Evolutionary conservation across 2,329 filamentous ascomycete genomes (phyloP).

Genomic region (Colletotrichum somersetense): DNA sequence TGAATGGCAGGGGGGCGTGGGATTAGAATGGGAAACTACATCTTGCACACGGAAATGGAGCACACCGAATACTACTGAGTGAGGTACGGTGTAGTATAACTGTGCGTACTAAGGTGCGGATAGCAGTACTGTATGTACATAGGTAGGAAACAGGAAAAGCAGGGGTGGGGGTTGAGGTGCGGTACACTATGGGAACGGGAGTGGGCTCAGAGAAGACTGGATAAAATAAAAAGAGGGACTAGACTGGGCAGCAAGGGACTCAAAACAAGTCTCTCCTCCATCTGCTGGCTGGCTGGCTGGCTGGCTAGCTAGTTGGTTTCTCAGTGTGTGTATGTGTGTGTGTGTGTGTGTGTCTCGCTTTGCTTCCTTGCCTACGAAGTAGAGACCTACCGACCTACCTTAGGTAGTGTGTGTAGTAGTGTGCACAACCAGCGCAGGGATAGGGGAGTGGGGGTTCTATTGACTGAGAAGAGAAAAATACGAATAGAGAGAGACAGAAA

Average conservation of each 20-base stretch:
- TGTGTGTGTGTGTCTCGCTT: background rate
- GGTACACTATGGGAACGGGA: background rate
- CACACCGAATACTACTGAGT: too few relatives aligned
- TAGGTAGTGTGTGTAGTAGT: background rate
- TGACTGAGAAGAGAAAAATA: too few relatives aligned
- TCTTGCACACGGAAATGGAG: too few relatives aligned
- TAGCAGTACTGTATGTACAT: too few relatives aligned
- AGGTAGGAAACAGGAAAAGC: conserved; percentile 2
- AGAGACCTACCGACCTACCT: too few relatives aligned
- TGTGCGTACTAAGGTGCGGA: too few relatives aligned
- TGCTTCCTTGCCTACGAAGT: background rate
- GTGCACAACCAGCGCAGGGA: background rate
- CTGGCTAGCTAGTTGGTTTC: background rate
- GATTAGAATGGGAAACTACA: background rate
- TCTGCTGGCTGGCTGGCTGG: background rate
- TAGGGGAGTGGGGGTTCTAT: background rate
- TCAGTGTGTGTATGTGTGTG: background rate
- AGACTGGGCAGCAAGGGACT: background rate
- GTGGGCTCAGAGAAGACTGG: background rate
- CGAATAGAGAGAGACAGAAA: background rate
- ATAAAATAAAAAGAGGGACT: conserved; percentile 3
- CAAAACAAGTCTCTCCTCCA: background rate
- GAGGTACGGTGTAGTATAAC: too few relatives aligned
- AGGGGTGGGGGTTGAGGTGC: background rate
- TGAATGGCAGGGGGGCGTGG: conserved; percentile 3